phyloP scores from a whole-genome alignment of 768 basidiomycete species.

The Lactarius quietus region DNA sequence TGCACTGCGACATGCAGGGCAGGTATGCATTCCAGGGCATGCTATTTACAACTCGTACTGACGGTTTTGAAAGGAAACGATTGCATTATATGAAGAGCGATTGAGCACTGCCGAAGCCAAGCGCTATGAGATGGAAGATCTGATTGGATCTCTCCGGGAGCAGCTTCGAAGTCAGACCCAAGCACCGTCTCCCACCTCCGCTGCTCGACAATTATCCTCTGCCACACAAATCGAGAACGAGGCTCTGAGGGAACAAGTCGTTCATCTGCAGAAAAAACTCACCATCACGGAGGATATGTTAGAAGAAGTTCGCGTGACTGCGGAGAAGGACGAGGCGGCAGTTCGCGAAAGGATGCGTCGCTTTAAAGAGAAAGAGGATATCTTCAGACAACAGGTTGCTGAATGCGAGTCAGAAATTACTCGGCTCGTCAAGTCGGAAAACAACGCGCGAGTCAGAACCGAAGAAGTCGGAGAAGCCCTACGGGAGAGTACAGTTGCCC shows the following conservation, averaged over 20 bases:
- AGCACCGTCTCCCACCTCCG: constrained; percentile 36
- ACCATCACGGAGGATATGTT: constrained; percentile 76
- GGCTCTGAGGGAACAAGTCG: constrained; percentile 83
- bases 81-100: constrained; percentile 90
- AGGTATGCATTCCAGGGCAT: constrained; percentile 46
- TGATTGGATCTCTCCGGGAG: constrained; percentile 55
- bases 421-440: constrained; percentile 58
- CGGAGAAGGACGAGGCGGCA: constrained; percentile 70
- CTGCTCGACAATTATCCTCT: constrained; percentile 47
- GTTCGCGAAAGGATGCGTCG: constrained; percentile 61
- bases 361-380: constrained; percentile 70
- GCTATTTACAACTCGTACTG: neutral
- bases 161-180: constrained; percentile 37
- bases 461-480: constrained; percentile 90
- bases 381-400: constrained; percentile 64
- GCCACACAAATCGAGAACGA: constrained; percentile 96
- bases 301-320: constrained; percentile 65
- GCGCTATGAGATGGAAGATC: constrained; percentile 75
- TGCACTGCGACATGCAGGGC: constrained; percentile 82
- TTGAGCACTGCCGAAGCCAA: constrained; percentile 64
- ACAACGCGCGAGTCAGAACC: constrained; percentile 55
- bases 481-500: constrained; percentile 77
- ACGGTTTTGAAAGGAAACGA: constrained; percentile 66
- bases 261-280: constrained; percentile 79
- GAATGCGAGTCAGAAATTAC: constrained; percentile 66